Conservation (phyloP, 768 basidiomycete genomes). For the Kwoniella dendrophila region DNA sequence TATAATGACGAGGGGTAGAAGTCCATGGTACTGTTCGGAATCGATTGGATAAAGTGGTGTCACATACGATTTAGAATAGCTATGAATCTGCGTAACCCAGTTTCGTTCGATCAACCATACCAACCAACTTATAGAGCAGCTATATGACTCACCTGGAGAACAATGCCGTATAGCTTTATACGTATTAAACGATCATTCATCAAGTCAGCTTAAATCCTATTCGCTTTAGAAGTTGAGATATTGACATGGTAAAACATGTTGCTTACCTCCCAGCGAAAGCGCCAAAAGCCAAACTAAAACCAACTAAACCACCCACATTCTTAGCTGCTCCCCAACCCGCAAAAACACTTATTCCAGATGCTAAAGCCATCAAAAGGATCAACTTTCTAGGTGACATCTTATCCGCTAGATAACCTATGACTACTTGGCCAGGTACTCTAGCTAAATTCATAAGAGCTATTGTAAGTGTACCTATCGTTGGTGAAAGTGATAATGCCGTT, state of each 20-base stretch:
- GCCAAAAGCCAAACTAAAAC: slow-evolving; percentile 34
- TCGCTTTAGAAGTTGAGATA: too few relatives aligned
- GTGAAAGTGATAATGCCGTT: slow-evolving; percentile 25
- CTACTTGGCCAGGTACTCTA: slow-evolving; percentile 35
- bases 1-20: too few relatives aligned
- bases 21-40: too few relatives aligned
- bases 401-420: slow-evolving; percentile 33
- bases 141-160: too few relatives aligned
- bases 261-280: slow-evolving; percentile 30
- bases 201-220: slow-evolving; percentile 7
- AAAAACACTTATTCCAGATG: slow-evolving; percentile 22
- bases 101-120: too few relatives aligned
- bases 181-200: too few relatives aligned
- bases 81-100: too few relatives aligned
- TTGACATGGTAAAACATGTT: neutral
- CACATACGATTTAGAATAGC: too few relatives aligned
- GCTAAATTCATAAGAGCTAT: slow-evolving; percentile 38
- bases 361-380: slow-evolving; percentile 28
- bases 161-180: slow-evolving; percentile 1
- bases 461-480: slow-evolving; percentile 29
- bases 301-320: slow-evolving; percentile 26
- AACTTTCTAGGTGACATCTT: slow-evolving; percentile 24
- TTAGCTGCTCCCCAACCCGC: slow-evolving; percentile 37
- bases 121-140: too few relatives aligned
- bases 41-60: too few relatives aligned